Evolutionary conservation across 768 basidiomycete species (phyloP), one percentile per base, ranked within the genome.

Genomic region (Suillus paluster): DNA sequence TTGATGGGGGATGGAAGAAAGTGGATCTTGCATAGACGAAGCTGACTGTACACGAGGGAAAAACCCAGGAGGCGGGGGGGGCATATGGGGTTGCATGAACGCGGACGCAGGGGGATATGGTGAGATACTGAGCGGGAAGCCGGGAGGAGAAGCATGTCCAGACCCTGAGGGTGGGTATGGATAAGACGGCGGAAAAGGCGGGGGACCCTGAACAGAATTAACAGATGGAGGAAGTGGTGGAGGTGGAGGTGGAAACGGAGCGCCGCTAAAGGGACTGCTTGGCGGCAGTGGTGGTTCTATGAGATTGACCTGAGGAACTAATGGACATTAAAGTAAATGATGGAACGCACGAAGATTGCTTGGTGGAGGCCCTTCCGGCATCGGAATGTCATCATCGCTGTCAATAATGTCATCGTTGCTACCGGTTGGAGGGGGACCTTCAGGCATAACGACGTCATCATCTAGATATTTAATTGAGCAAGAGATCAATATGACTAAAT

Each of bases 311-410:
- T 45, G 30, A 23, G 50, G 41, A 15, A 5, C 68, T 45, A 63
- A 19, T 3, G 62, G 17, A 34, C 11, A 11, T 48, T 17, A 21
- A 39, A 46, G n/a, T 1, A n/a, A 39, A 25, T 5, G 41, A 59
- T 25, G 23, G 6, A 11, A 70, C 70, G 53, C 54, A 76, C 70
- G 30, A 30, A 63, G 14, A 46, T 14, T 38, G 34, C 76, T 76
- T 3, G 86, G 85, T 46, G 91, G 91, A 42, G 89, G 91, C 2
- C 89, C 94, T 57, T 89, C 90, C 14, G 95, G 95, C 89, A 97
- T 91, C 14, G 85, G 86, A 45, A 97, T 95, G 63, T 94, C 94
- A 65, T 95, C 93, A 61, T 93, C 94, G 56, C 84, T 86, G 42
- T 81, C 81, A 1, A 82, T 74, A 39, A 78, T 73, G 45, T 82